Base-by-base conservation (phyloP, 306 rosid genomes). In the Hippophae tibetana region DNA sequence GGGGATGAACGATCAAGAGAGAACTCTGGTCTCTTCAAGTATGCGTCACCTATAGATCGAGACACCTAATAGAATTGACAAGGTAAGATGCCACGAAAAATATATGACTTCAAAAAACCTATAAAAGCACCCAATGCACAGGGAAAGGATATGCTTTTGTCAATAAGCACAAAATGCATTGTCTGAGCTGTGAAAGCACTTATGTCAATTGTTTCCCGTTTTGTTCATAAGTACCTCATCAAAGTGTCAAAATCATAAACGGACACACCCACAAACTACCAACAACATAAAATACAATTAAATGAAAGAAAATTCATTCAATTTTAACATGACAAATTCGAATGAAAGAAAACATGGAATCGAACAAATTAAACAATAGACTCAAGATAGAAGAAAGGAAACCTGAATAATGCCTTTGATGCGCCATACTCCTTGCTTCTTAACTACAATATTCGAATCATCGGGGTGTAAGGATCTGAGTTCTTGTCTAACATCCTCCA, bases 371-470 rank as follows among this genome's bases (percentile, higher is more conserved):
- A 13, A 8, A 11, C 27, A 38, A 7, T 52, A 10, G 8, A 58
- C 4, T 49, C 60, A 43, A 51, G 56, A 46, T 66, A 31, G 60
- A 50, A 46, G 38, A 63, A 57, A 58, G 67, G 43, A 60, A 68
- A 90, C 97, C 97, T 90, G 97, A 75, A 87, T 90, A 70, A 90
- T 86, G 79, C 95, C 97, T 81, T 82, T 86, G 50, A 90, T 77
- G 43, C 97, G 90, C 97, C 95, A 90, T 0, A 81, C 84, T 75
- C 97, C 97, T 10, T 90, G 72, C 72, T 82, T 84, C 95, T 79
- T 70, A 56, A 82, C 84, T 7, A 84, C 90, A 45, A 90, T 81
- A 61, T 82, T 84, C 12, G 90, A 74, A 81, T 89, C 97, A 69
- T 84, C 80, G 0, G 97, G 93, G 81, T 89, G 95, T 75, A 79